These are phyloP conservation scores for Ampelomyces quisqualis DNA, from an alignment of 2,329 filamentous ascomycete genomes.

Conservation along the genomic window DNA sequence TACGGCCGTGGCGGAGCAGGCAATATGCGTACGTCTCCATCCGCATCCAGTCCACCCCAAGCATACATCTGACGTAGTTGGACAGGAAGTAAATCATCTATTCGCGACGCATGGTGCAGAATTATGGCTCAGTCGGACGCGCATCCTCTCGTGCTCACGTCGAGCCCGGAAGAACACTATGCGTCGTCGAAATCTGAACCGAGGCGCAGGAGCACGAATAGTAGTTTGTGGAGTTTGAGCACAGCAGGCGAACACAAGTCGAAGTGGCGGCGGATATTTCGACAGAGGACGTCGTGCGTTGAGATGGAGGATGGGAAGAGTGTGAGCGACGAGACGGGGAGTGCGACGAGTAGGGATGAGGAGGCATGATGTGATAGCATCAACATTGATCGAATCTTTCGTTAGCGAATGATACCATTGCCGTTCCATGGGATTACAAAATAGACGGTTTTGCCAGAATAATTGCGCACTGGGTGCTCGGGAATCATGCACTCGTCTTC, in stretches of 20 bases:
- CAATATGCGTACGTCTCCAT: conserved; percentile 11
- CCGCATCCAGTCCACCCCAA: background rate
- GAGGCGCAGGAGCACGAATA: background rate
- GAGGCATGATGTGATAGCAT: no score
- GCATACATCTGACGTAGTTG: no score
- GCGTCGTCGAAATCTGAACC: conserved; percentile 7
- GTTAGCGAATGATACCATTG: no score
- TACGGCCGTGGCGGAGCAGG: conserved; percentile 17
- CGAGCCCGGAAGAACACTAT: conserved; percentile 9
- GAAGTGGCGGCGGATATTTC: conserved; percentile 1
- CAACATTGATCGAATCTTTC: no score
- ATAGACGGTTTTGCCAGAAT: no score
- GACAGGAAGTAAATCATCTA: conserved; percentile 16
- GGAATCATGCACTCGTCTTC: no score
- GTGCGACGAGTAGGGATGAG: conserved; percentile 1
- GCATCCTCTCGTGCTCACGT: conserved; percentile 1
- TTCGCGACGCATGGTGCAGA: conserved; percentile 9
- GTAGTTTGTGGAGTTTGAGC: conserved; percentile 6
- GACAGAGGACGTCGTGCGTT: no score
- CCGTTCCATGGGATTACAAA: no score
- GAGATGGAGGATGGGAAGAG: no score
- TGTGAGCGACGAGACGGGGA: background rate
- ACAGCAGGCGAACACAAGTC: background rate
- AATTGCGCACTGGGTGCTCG: no score
- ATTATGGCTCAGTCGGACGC: background rate